A percentile compares a stretch with the other conserved stretches of the same genome.
phyloP scores from a whole-genome alignment of 108 stramenopile genomes.

The Seminavis robusta region DNA sequence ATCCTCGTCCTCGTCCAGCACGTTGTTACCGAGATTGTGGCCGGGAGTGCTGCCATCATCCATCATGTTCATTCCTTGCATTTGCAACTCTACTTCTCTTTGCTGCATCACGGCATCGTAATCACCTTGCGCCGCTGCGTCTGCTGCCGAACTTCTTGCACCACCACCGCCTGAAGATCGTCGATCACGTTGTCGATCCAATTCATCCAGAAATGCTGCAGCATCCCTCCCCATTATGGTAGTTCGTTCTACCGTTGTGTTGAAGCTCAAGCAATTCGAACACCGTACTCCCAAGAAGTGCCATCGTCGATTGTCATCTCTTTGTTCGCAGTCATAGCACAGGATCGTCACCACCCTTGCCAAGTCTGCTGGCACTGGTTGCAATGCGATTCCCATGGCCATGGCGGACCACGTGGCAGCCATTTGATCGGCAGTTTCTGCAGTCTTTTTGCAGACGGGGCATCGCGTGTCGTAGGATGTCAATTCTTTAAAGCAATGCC shows the following conservation, averaged over 20 bases:
- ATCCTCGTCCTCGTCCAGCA: too few relatives aligned
- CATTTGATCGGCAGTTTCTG: constrained; percentile 78
- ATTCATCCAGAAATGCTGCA: constrained; percentile 51
- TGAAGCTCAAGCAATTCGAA: constrained; percentile 60
- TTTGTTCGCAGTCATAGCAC: constrained; percentile 75
- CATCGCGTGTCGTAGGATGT: constrained; percentile 71
- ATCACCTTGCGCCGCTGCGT: background rate
- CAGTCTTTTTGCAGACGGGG: constrained; percentile 86
- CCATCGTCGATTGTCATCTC: constrained; percentile 57
- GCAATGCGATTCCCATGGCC: constrained; percentile 72
- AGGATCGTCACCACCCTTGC: constrained; percentile 65
- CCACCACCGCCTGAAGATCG: background rate
- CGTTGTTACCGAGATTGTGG: too few relatives aligned
- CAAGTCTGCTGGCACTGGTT: constrained; percentile 78
- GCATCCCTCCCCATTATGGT: constrained; percentile 68
- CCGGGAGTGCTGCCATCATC: background rate
- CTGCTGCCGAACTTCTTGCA: background rate
- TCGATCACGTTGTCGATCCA: constrained; percentile 9
- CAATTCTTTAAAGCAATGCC: constrained; percentile 76
- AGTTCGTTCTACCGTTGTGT: constrained; percentile 63
- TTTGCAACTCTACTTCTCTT: background rate
- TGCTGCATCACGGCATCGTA: background rate
- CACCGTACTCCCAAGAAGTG: constrained; percentile 86
- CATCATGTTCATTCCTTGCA: background rate
- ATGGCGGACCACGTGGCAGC: constrained; percentile 74